Percentiles rank a stretch among this genome's conserved stretches.
Conservation (phyloP, 352 stramenopile species). For the Globisporangium uncinulatum region DNA sequence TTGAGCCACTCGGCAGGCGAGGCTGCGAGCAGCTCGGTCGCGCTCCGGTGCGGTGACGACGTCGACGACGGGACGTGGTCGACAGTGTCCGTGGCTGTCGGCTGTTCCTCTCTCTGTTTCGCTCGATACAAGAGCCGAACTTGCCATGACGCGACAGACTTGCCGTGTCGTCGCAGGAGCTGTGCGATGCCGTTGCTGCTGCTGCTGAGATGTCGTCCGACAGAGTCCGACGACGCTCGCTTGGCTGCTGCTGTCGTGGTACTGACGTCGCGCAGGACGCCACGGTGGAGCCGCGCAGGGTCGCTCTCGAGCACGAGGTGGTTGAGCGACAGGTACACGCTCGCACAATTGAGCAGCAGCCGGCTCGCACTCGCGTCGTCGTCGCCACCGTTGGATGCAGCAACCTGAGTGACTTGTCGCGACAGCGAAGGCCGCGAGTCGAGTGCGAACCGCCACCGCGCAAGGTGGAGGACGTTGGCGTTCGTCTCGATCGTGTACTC, state of each 20-base stretch:
- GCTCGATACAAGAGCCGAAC: conserved; percentile 42
- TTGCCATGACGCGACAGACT: conserved; percentile 29
- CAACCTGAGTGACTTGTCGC: not conserved
- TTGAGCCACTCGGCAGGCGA: conserved; percentile 36
- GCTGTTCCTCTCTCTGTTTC: not conserved
- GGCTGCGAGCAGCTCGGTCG: conserved; percentile 17
- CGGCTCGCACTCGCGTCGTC: conserved; percentile 16
- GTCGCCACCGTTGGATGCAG: not conserved
- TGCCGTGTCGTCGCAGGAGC: not conserved
- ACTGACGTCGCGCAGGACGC: conserved; percentile 14
- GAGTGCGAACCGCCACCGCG: conserved; percentile 38
- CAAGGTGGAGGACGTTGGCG: conserved; percentile 39
- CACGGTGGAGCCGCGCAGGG: conserved; percentile 13
- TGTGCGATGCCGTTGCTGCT: not conserved
- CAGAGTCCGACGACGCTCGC: not conserved
- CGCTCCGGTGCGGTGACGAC: conserved; percentile 1
- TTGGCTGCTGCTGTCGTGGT: not conserved
- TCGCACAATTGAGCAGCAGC: conserved; percentile 31
- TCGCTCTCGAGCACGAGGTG: conserved; percentile 34
- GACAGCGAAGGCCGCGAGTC: conserved; percentile 1
- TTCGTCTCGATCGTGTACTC: conserved; percentile 65
- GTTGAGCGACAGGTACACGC: conserved; percentile 30
- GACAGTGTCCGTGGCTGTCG: not conserved
- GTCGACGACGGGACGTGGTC: not conserved
- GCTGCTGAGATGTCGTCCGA: not conserved